These are phyloP conservation scores for Arthrobotrys musiformis DNA, from an alignment of 2,329 filamentous ascomycete genomes.

Conservation along the genomic window DNA sequence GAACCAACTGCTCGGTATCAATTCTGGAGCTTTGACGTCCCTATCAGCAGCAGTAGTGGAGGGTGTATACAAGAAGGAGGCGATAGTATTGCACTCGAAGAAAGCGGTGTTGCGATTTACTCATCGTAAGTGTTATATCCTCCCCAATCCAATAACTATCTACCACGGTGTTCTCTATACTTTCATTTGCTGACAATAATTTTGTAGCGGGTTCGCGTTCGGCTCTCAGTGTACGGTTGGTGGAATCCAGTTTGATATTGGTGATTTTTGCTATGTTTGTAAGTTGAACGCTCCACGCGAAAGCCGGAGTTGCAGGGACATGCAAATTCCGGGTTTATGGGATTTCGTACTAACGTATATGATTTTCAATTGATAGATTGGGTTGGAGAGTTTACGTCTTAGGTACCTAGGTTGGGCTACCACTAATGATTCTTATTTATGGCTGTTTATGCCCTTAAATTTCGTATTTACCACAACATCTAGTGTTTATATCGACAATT, in stretches of 20 bases:
- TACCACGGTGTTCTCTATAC: too few species aligned
- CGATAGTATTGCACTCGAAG: conserved; percentile 6
- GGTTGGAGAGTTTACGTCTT: neutral
- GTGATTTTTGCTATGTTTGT: conserved; percentile 31
- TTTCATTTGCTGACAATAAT: too few species aligned
- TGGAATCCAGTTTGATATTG: neutral
- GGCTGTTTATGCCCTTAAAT: too few species aligned
- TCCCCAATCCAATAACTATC: too few species aligned
- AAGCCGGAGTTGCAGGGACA: too few species aligned
- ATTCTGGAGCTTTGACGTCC: conserved; percentile 1
- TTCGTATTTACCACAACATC: too few species aligned
- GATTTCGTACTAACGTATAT: neutral
- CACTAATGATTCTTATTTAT: neutral
- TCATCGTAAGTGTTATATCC: conserved; percentile 24
- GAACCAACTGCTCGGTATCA: neutral
- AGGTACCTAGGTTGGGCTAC: neutral
- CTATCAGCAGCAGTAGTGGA: neutral
- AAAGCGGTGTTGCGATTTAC: conserved; percentile 1
- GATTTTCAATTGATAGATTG: conserved; percentile 5
- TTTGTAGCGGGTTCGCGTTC: neutral
- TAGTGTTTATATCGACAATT: too few species aligned
- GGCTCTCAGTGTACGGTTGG: neutral
- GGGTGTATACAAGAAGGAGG: conserved; percentile 1
- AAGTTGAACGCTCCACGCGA: conserved; percentile 6
- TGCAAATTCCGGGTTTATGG: neutral